phyloP scores from a whole-genome alignment of 2,329 filamentous ascomycete genomes.

The Tolypocladium guangdongense region DNA sequence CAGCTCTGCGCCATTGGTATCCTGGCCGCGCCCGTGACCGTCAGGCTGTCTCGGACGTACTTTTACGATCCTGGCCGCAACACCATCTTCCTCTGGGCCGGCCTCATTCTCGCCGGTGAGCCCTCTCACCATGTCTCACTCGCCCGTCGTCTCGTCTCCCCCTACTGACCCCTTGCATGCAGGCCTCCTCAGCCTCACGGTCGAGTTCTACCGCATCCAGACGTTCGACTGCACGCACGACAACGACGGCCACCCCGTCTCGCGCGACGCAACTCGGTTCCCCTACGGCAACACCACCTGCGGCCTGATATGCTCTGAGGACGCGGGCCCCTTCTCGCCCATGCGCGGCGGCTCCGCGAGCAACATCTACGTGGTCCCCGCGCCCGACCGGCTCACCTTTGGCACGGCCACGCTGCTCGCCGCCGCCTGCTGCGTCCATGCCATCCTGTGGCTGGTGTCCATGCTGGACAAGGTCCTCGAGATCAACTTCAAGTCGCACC shows the following conservation, averaged over 20 bases:
- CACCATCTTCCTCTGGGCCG: conserved; percentile 56
- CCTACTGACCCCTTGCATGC: not conserved
- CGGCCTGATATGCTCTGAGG: conserved; percentile 32
- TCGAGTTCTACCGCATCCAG: conserved; percentile 51
- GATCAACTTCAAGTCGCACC: conserved; percentile 37
- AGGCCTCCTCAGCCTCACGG: conserved; percentile 49
- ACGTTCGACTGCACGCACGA: conserved; percentile 30
- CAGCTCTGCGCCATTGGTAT: conserved; percentile 58
- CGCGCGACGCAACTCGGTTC: conserved; percentile 26
- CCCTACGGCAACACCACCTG: conserved; percentile 33
- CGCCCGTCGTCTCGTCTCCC: not conserved
- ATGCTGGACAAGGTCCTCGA: conserved; percentile 56
- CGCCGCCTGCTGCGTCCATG: conserved; percentile 54
- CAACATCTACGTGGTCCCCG: conserved; percentile 53
- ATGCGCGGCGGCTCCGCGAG: conserved; percentile 43
- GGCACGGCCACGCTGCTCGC: conserved; percentile 48
- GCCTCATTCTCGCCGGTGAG: conserved; percentile 47
- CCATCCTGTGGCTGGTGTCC: conserved; percentile 48
- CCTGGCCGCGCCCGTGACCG: conserved; percentile 51
- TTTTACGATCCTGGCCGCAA: conserved; percentile 53
- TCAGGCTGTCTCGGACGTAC: conserved; percentile 50
- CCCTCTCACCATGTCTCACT: not conserved
- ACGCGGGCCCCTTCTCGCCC: conserved; percentile 39
- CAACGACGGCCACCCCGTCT: conserved; percentile 23
- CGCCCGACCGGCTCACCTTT: conserved; percentile 44